Evolutionary conservation across 805 yeast genomes (phyloP), one percentile per base, ranked within the genome.

Genomic region (Candida montana): DNA sequence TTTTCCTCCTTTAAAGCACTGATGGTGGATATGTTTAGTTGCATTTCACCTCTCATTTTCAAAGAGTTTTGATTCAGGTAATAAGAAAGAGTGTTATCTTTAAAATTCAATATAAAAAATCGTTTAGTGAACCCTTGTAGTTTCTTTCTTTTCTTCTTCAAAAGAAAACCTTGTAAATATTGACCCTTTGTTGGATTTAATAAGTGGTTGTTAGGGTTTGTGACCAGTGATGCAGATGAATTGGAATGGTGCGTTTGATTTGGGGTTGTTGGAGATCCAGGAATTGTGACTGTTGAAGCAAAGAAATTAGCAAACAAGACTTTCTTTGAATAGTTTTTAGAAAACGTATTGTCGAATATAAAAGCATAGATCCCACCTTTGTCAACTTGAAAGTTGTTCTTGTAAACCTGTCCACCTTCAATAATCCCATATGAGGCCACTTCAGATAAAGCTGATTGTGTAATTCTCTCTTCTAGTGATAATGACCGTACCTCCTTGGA

Each of bases 21-120:
- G 2, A 93, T 79, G n/a, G 84, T 84, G 3, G 95, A 80, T 36
- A 83, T 73, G 40, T 75, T 78, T 37, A 93, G 78, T 29, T 91
- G 95, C 87, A 93, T 88, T 55, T 87, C 89, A 42, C 99, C 99
- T 42, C 98, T 73, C 36, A 87, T 72, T 50, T 80, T 79, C 52
- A 80, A 76, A 32, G 87, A 79, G 36, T 79, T 77, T 34, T 77
- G 80, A 60, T 83, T 81, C 44, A 78, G 59, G 58, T 83, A 87
- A 61, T 93, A 93, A 33, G 88, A 85, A 35, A 93, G 69, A 2
- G 91, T 79, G 19, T 95, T 93, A 51, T 83, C 80, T 58, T 80
- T 80, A 65, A 81, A 77, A 59, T 90, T 95, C 45, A 93, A 74
- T 1, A 84, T 74, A 58, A 93, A 93, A 59, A 81, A 89, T 39